Evolutionary conservation across 768 basidiomycete genomes (phyloP).

Genomic region (Gautieria morchelliformis): DNA sequence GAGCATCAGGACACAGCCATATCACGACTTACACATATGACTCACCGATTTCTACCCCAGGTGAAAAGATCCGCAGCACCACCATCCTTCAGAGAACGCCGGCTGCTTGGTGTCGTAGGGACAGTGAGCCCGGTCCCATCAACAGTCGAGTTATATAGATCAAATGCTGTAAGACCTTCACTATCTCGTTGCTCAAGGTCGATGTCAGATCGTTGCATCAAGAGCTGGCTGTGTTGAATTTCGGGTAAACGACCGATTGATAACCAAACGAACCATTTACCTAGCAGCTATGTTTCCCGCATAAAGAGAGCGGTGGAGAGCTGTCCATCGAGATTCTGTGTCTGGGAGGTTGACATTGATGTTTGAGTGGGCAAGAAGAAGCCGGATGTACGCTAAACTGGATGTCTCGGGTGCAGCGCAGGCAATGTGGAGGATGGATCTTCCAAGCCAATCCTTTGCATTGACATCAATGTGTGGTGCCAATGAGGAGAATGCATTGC

Average conservation of each 20-base stretch:
- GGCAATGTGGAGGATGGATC: constrained; percentile 76
- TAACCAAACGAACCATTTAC: constrained; percentile 29
- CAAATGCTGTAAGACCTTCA: constrained; percentile 88
- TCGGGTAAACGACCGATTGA: constrained; percentile 13
- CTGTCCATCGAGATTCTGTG: constrained; percentile 82
- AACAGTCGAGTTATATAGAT: constrained; percentile 87
- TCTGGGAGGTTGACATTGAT: constrained; percentile 78
- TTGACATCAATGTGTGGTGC: constrained; percentile 47
- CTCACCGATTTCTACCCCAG: constrained; percentile 77
- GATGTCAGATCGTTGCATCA: constrained; percentile 66
- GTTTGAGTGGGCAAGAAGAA: constrained; percentile 64
- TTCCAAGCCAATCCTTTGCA: constrained; percentile 58
- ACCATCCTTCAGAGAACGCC: constrained; percentile 16
- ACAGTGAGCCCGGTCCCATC: constrained; percentile 51
- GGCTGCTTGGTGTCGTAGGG: neutral
- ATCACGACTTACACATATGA: neutral
- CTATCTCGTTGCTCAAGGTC: constrained; percentile 67
- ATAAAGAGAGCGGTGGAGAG: constrained; percentile 83
- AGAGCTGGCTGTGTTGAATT: constrained; percentile 41
- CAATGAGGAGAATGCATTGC: constrained; percentile 12
- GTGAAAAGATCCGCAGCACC: constrained; percentile 57
- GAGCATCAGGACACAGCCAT: too few species aligned
- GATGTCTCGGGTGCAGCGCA: constrained; percentile 50
- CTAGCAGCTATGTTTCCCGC: constrained; percentile 63
- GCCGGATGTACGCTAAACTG: constrained; percentile 67